Evolutionary conservation across 2,329 filamentous ascomycete genomes (phyloP), one percentile per base, ranked within the genome.

Genomic region (Monilinia fructigena): DNA sequence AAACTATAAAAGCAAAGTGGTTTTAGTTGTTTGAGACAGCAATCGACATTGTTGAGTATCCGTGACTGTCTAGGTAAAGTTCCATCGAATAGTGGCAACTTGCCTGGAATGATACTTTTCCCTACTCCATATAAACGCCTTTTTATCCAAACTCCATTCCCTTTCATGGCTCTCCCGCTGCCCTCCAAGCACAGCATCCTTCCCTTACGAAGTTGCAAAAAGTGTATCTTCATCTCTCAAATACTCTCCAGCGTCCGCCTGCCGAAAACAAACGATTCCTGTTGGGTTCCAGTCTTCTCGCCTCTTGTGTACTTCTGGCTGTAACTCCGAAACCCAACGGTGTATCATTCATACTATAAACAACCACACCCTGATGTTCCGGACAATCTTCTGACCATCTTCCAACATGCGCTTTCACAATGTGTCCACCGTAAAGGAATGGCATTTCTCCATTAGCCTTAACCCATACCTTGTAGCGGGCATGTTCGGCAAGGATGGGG

Each of bases 381-480:
- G 94, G 93, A 74, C 90, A 93, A 81, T 98, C 94, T 75, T 97
- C 93, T 52, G 88, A 91, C 88, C 91, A 94, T 69, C 93, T 82
- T 26, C 92, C 92, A 6, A 81, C 78, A 77, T 93, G 90, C 42
- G 89, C 90, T 78, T 92, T 92, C 72, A 96, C 86, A 63, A 96
- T 84, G 78, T 98, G 93, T 66, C 92, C 91, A 63, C 95, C 95
- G 79, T 98, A 99, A 56, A 99, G 81, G 78, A 96, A 98, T 1
- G 95, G 94, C 93, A 97, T 97, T 75, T 96, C 93, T 72, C 95
- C 95, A 79, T 98, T 98, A 68, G 89, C 86, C 80, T 96, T 96
- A 72, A 99, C 89, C 93, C 93, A 98, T 73, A 98, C 88, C 86
- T 98, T 98, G 81, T 97, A 96, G 68, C 95, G 85, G 55, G 94